These are phyloP conservation scores for Betula pendula DNA, from an alignment of 306 rosid species.

Conservation along the genomic window DNA sequence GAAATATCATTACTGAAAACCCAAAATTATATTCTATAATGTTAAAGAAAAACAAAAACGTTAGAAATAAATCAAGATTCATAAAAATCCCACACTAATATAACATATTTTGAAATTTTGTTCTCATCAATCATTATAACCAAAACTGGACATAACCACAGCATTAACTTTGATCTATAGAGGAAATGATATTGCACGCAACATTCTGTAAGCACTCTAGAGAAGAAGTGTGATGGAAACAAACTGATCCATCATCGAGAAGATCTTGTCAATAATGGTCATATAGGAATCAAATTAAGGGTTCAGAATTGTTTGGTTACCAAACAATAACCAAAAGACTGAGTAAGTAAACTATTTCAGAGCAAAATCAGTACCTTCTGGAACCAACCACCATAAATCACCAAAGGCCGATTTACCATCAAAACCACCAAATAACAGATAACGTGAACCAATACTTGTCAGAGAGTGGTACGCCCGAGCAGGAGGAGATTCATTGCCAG, in stretches of 20 bases:
- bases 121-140: no score
- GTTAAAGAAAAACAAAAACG: no score
- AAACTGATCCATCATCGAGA: background rate
- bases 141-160: no score
- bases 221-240: background rate
- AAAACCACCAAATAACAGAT: slow-evolving; percentile 89
- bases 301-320: background rate
- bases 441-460: slow-evolving; percentile 67
- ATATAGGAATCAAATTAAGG: background rate
- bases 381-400: slow-evolving; percentile 95
- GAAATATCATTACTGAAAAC: background rate
- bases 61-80: background rate
- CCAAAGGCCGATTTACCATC: slow-evolving; percentile 93
- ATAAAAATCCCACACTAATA: background rate
- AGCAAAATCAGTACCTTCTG: slow-evolving; percentile 64
- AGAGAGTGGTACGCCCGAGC: slow-evolving; percentile 97
- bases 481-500: slow-evolving; percentile 84
- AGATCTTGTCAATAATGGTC: background rate
- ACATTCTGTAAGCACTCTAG: background rate
- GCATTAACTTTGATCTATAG: background rate
- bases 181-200: background rate
- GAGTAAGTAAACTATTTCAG: slow-evolving; percentile 17
- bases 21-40: no score
- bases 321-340: slow-evolving; percentile 11
- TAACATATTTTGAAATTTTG: no score